Conservation (phyloP, 1,284 basidiomycete species). For the Puccinia triticina region DNA sequence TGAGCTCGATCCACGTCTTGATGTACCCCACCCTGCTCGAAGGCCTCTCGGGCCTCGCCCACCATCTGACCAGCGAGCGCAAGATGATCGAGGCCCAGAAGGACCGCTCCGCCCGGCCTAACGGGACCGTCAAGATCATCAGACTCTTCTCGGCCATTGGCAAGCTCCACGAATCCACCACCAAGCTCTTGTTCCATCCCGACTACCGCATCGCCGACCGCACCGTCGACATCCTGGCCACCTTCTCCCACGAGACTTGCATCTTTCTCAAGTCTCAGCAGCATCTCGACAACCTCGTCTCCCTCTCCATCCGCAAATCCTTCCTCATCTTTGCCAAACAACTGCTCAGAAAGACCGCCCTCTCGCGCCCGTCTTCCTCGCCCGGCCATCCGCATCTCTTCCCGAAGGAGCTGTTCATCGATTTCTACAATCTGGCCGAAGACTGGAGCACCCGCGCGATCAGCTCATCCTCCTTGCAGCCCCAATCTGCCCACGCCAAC, state of each 20-base stretch:
- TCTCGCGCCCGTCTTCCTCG: neutral
- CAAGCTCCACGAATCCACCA: slow-evolving; percentile 50
- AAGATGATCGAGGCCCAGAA: slow-evolving; percentile 52
- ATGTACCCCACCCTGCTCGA: slow-evolving; percentile 48
- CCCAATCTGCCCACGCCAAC: neutral
- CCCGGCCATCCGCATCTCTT: slow-evolving; percentile 20
- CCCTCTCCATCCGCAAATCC: slow-evolving; percentile 48
- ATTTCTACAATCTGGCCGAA: slow-evolving; percentile 51
- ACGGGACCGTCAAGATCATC: slow-evolving; percentile 41
- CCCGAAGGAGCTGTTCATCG: slow-evolving; percentile 29
- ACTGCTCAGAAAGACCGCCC: slow-evolving; percentile 31
- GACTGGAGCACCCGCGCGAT: slow-evolving; percentile 32
- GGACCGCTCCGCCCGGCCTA: slow-evolving; percentile 42
- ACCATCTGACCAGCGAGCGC: slow-evolving; percentile 49
- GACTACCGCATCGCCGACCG: slow-evolving; percentile 31
- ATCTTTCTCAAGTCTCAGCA: slow-evolving; percentile 46
- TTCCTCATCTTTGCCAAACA: slow-evolving; percentile 40
- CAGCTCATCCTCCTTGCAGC: neutral
- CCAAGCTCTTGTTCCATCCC: slow-evolving; percentile 38
- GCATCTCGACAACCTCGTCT: slow-evolving; percentile 40
- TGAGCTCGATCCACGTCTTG: slow-evolving; percentile 50
- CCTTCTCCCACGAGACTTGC: slow-evolving; percentile 45
- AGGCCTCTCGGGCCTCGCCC: slow-evolving; percentile 50
- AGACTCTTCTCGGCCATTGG: slow-evolving; percentile 48
- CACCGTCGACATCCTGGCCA: slow-evolving; percentile 38